These are phyloP conservation scores for Fusarium virguliforme DNA, from an alignment of 2,329 filamentous ascomycete genomes.

Conservation along the genomic window DNA sequence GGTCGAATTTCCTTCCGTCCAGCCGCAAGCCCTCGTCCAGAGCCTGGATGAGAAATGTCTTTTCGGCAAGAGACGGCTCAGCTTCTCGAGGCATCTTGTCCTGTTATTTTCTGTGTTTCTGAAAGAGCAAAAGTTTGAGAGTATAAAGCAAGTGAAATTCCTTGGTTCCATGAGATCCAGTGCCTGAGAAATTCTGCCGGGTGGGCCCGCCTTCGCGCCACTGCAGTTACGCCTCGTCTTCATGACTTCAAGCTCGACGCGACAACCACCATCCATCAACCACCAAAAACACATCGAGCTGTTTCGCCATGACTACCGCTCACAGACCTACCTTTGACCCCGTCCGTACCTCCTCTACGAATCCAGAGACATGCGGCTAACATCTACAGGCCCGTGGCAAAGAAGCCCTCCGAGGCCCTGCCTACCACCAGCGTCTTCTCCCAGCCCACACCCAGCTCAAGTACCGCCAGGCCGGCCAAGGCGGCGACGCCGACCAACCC, in stretches of 20 bases:
- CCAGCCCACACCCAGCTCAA: slow-evolving; percentile 96
- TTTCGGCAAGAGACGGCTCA: slow-evolving; percentile 91
- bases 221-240: slow-evolving; percentile 28
- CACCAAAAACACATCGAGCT: slow-evolving; percentile 13
- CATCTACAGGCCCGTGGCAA: slow-evolving; percentile 84
- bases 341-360: slow-evolving; percentile 64
- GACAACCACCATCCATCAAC: slow-evolving; percentile 9
- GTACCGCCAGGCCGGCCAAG: slow-evolving; percentile 88
- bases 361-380: slow-evolving; percentile 46
- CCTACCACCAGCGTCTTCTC: slow-evolving; percentile 95
- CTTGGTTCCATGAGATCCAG: slow-evolving; percentile 40
- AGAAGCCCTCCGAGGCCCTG: slow-evolving; percentile 92
- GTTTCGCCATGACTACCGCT: slow-evolving; percentile 72
- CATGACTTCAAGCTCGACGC: neutral
- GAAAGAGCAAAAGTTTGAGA: slow-evolving; percentile 17
- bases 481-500: slow-evolving; percentile 78
- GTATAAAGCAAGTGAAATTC: slow-evolving; percentile 18
- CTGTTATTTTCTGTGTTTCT: slow-evolving; percentile 30
- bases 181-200: slow-evolving; percentile 64
- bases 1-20: slow-evolving; percentile 86
- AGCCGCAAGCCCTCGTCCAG: slow-evolving; percentile 85
- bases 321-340: slow-evolving; percentile 97
- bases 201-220: slow-evolving; percentile 56
- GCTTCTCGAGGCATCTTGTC: slow-evolving; percentile 89
- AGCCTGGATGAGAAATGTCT: slow-evolving; percentile 86